Percentiles rank a stretch among this genome's conserved stretches.
These are phyloP conservation scores for Daedaleopsis nitida DNA, from an alignment of 768 basidiomycete genomes.

Conservation along the genomic window DNA sequence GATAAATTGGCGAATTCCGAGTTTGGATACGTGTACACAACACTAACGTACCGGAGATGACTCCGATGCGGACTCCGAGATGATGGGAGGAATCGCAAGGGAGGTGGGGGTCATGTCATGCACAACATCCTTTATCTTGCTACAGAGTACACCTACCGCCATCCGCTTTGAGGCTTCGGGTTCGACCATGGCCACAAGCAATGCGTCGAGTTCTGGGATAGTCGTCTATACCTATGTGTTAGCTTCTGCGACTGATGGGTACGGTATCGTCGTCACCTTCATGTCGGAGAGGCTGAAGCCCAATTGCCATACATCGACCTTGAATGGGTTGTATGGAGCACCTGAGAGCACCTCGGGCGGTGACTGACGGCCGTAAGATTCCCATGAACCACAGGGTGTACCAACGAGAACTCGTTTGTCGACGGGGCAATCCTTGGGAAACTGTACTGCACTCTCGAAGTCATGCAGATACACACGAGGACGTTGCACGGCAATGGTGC, in stretches of 20 bases:
- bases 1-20: no score
- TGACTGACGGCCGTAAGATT: not conserved
- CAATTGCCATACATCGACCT: slow-evolving; percentile 6
- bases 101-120: not conserved
- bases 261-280: not conserved
- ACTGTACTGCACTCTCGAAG: not conserved
- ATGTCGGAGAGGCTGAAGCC: not conserved
- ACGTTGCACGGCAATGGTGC: slow-evolving; percentile 9
- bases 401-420: not conserved
- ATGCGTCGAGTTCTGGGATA: not conserved
- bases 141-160: not conserved
- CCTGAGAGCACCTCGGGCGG: not conserved
- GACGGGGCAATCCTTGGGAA: not conserved
- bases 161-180: not conserved
- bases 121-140: not conserved
- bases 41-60: no score
- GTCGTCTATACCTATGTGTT: not conserved
- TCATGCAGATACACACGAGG: not conserved
- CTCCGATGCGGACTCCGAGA: not conserved
- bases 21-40: no score
- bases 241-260: no score
- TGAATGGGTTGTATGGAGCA: slow-evolving; percentile 2
- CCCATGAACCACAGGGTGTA: not conserved
- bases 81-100: not conserved
- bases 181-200: not conserved